Evolutionary conservation across 2,329 filamentous ascomycete species (phyloP).

Genomic region (Colletotrichum plurivorum): DNA sequence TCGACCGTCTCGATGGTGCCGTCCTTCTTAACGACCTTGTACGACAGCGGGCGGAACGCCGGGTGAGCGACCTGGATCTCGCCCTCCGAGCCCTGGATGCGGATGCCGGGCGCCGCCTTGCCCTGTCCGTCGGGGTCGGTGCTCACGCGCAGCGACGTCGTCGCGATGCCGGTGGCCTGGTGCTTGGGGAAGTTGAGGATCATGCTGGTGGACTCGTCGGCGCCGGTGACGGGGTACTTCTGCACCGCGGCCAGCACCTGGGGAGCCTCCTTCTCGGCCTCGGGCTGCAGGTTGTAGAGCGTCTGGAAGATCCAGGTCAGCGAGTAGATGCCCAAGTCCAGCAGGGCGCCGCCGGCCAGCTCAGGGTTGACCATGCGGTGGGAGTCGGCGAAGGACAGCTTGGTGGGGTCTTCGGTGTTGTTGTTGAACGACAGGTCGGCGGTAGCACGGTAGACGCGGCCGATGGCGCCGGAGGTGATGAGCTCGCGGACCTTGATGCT

Average conservation of each 20-base stretch:
- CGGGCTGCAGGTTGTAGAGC: slow-evolving; percentile 83
- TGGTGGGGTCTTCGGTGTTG: slow-evolving; percentile 70
- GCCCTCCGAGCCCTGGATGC: slow-evolving; percentile 84
- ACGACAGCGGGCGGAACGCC: slow-evolving; percentile 77
- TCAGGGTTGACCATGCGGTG: slow-evolving; percentile 87
- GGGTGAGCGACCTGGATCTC: slow-evolving; percentile 86
- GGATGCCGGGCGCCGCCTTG: slow-evolving; percentile 75
- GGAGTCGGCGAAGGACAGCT: slow-evolving; percentile 69
- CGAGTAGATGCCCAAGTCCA: slow-evolving; percentile 91
- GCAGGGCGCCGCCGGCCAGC: slow-evolving; percentile 84
- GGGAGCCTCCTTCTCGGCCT: slow-evolving; percentile 77
- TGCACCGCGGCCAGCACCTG: slow-evolving; percentile 77
- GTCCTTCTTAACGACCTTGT: slow-evolving; percentile 72
- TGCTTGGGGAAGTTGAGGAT: slow-evolving; percentile 80
- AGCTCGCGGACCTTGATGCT: slow-evolving; percentile 82
- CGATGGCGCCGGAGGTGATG: slow-evolving; percentile 67
- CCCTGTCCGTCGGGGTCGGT: slow-evolving; percentile 72
- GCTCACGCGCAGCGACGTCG: slow-evolving; percentile 74
- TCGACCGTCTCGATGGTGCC: slow-evolving; percentile 65
- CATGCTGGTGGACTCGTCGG: slow-evolving; percentile 84
- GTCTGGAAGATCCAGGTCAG: slow-evolving; percentile 93
- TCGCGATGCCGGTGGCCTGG: slow-evolving; percentile 80
- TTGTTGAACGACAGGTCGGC: slow-evolving; percentile 74
- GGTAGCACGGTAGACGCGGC: slow-evolving; percentile 71
- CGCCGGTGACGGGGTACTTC: slow-evolving; percentile 78